Evolutionary conservation across 2,329 filamentous ascomycete species (phyloP).

Genomic region (Colletotrichum tropicale): DNA sequence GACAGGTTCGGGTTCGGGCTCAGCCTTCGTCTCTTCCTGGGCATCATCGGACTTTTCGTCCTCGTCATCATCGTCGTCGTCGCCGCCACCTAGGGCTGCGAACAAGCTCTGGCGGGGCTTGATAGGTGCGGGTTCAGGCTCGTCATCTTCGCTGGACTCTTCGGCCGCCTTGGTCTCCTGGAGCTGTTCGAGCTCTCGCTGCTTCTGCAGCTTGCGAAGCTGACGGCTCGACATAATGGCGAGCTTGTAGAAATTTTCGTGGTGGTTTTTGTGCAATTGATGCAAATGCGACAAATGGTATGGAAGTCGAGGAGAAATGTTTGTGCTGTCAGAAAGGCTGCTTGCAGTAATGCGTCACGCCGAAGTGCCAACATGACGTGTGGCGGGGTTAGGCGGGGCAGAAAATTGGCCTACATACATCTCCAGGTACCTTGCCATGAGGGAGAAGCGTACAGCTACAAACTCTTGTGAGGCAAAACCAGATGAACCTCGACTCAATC

Average conservation of each 20-base stretch:
- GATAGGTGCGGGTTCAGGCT: conserved; percentile 32
- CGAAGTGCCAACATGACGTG: conserved; percentile 17
- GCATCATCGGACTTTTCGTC: conserved; percentile 36
- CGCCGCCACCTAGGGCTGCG: conserved; percentile 53
- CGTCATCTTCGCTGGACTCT: conserved; percentile 31
- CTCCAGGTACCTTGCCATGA: background rate
- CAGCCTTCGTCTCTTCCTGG: conserved; percentile 22
- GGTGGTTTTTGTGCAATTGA: background rate
- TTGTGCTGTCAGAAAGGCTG: background rate
- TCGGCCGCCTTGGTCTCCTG: conserved; percentile 31
- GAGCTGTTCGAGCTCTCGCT: conserved; percentile 45
- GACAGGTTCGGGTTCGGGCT: conserved; percentile 22
- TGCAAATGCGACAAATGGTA: background rate
- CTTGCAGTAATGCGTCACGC: conserved; percentile 17
- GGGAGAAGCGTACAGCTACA: background rate
- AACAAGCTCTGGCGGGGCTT: conserved; percentile 54
- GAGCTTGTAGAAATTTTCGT: background rate
- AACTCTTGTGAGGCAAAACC: background rate
- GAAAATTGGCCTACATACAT: background rate
- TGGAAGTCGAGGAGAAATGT: background rate
- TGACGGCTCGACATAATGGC: conserved; percentile 55
- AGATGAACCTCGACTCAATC: background rate
- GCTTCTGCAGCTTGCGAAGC: conserved; percentile 56
- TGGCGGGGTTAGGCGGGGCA: conserved; percentile 21
- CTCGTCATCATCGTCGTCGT: conserved; percentile 40